Percentiles rank a stretch among this genome's conserved stretches.
Evolutionary conservation across 2,329 filamentous ascomycete species (phyloP).

Genomic region (Ramularia collo-cygni): DNA sequence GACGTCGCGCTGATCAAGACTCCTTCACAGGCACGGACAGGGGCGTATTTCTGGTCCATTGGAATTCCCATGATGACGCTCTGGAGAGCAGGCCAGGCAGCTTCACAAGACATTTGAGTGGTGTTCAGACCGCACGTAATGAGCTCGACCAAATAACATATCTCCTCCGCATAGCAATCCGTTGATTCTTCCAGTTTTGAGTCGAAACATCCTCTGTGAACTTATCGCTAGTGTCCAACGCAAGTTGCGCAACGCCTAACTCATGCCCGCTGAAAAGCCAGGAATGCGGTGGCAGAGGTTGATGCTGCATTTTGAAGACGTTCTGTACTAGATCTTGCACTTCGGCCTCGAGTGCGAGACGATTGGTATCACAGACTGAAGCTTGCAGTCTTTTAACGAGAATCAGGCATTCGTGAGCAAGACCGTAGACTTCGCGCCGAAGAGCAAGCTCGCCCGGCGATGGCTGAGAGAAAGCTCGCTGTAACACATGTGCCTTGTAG

Average conservation of each 20-base stretch:
- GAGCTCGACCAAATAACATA: constrained; percentile 9
- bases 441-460: constrained; percentile 15
- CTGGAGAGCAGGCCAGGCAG: constrained; percentile 16
- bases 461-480: constrained; percentile 12
- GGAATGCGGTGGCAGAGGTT: constrained; percentile 18
- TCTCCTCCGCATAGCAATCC: constrained; percentile 7
- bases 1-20: too few relatives aligned
- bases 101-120: constrained; percentile 1
- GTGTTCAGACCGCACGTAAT: constrained; percentile 5
- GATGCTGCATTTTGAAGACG: constrained; percentile 26
- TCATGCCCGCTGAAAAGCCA: constrained; percentile 26
- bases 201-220: constrained; percentile 15
- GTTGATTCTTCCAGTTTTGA: constrained; percentile 2
- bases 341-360: constrained; percentile 24
- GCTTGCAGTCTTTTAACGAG: constrained; percentile 21
- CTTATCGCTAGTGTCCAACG: constrained; percentile 13
- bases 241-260: constrained; percentile 20
- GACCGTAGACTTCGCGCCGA: constrained; percentile 21
- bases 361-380: constrained; percentile 14
- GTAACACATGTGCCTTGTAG: constrained; percentile 22
- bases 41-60: constrained; percentile 22
- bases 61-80: constrained; percentile 20
- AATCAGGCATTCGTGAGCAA: constrained; percentile 16
- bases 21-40: constrained; percentile 14
- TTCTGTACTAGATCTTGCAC: constrained; percentile 24